A percentile compares a stretch with the other conserved stretches of the same genome.
These are phyloP conservation scores for Coemansia sp. DNA, from an alignment of 192 early-diverging fungal species.

Conservation along the genomic window DNA sequence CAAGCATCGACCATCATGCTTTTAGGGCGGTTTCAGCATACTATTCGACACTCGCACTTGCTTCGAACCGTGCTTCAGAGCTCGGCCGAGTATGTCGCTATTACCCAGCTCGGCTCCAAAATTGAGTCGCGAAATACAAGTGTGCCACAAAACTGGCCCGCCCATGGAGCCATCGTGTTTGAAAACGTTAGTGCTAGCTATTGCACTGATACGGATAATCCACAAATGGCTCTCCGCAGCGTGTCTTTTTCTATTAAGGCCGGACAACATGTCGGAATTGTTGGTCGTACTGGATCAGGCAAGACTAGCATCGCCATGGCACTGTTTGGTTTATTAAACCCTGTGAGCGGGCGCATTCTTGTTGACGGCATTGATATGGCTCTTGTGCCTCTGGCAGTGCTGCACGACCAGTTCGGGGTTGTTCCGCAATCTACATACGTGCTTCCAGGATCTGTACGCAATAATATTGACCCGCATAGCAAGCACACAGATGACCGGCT, in stretches of 20 bases:
- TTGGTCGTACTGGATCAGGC: slow-evolving; percentile 81
- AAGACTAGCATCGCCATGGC: slow-evolving; percentile 69
- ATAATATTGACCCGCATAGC: slow-evolving; percentile 83
- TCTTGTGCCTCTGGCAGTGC: slow-evolving; percentile 58
- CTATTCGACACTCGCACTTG: slow-evolving; percentile 31
- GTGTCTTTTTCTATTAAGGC: slow-evolving; percentile 60
- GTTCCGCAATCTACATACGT: slow-evolving; percentile 87
- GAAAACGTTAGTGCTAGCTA: slow-evolving; percentile 60
- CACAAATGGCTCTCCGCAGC: slow-evolving; percentile 55
- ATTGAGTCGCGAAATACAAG: no score
- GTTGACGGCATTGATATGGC: slow-evolving; percentile 77
- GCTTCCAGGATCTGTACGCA: slow-evolving; percentile 71
- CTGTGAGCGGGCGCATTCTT: slow-evolving; percentile 49
- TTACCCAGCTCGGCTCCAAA: slow-evolving; percentile 3
- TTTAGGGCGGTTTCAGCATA: slow-evolving; percentile 41
- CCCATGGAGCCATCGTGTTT: slow-evolving; percentile 57
- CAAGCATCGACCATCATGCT: slow-evolving; percentile 22
- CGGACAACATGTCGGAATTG: slow-evolving; percentile 76
- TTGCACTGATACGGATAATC: not conserved
- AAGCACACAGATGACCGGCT: slow-evolving; percentile 63
- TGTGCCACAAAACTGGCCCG: slow-evolving; percentile 54
- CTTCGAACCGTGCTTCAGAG: slow-evolving; percentile 14
- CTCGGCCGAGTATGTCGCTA: slow-evolving; percentile 14
- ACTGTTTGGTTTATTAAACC: slow-evolving; percentile 64
- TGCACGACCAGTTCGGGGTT: slow-evolving; percentile 73